Base-by-base conservation (phyloP, 768 basidiomycete genomes). In the Rhodotorula paludigena region DNA sequence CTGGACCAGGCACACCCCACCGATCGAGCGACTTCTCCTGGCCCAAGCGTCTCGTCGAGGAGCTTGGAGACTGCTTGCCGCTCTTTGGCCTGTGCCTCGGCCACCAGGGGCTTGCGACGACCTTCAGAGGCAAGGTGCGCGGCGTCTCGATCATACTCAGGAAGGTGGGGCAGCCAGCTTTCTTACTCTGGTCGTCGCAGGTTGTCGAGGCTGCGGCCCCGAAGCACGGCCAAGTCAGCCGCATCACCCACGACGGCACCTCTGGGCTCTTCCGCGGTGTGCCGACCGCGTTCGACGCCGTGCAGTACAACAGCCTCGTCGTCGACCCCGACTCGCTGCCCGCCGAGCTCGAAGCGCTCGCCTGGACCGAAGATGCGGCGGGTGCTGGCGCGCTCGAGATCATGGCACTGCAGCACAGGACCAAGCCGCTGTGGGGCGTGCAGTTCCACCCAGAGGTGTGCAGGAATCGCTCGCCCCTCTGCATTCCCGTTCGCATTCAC, bases 391-490 rank as follows among this genome's bases (percentile, higher is more conserved):
- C n/a, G n/a, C n/a, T n/a, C n/a, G n/a, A 60, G 47, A 42, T 73
- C 16, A 62, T 73, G 60, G 73, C 52, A 14, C 39, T 73, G 33
- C 39, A 45, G 11, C 69, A 64, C 25, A 30, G 49, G 7, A 14
- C 21, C 3, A 47, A 33, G 41, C 73, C 73, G n/a, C 41, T 71
- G 14, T 66, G 61, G 55, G 73, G 73, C 15, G 64, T 71, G 4
- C 73, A 73, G 63, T 73, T 68, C 21, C 73, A 73, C 30, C 69
- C 69, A 1, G 73, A 73, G 62, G 73, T 68, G 36, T 59, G 47
- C n/a, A n/a, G n/a, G n/a, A n/a, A n/a, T n/a, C n/a, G n/a, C n/a
- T 21, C n/a, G n/a, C n/a, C n/a, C n/a, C n/a, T n/a, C n/a, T n/a
- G n/a, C n/a, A n/a, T n/a, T n/a, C n/a, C n/a, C n/a, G n/a, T n/a